Evolutionary conservation across 2,329 filamentous ascomycete species (phyloP), one percentile per base, ranked within the genome.

Genomic region (Eutypella sp.): DNA sequence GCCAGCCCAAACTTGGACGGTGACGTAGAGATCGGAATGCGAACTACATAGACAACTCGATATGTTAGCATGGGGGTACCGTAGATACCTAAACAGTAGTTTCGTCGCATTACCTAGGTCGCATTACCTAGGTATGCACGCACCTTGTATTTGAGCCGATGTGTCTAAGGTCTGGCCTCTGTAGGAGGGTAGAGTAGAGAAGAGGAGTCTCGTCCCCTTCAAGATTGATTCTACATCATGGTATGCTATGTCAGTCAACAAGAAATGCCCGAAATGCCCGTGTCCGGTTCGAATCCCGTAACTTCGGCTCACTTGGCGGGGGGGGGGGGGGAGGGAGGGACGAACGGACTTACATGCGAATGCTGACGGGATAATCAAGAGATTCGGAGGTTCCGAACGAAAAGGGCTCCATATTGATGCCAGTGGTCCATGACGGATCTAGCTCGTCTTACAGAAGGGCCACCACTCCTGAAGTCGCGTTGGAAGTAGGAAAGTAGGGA

Each of bases 381-480:
- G 88, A 83, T 54, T 89, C 86, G 48, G 93, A 96, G 61, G 84
- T 89, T 56, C 89, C 91, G 72, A 97, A 97, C 24, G 91, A 95
- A 69, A 96, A 96, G 43, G 91, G 86, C 70, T 99, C 93, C 89
- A 96, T 96, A 37, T 39, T 54, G 37, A 48, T 25, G 31, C 27
- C 18, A 24, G 11, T 31, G 11, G 44, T 42, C 42, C 46, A 53
- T 55, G 36, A 37, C 48, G 54, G 40, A 27, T 43, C 23, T 6
- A 29, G 10, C 38, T 19, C 24, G 37, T 19, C 47, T 38, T 47
- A 37, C 40, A 42, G 34, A 16, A 40, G 27, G 4, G 11, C 19
- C 20, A 29, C n/a, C n/a, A n/a, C n/a, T n/a, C n/a, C n/a, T n/a
- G n/a, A n/a, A n/a, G n/a, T n/a, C n/a, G n/a, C n/a, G n/a, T n/a